Percentiles rank a stretch among this genome's conserved stretches.
Conservation (phyloP, 192 early-diverging fungal species). For the Oehlia diaphana region DNA sequence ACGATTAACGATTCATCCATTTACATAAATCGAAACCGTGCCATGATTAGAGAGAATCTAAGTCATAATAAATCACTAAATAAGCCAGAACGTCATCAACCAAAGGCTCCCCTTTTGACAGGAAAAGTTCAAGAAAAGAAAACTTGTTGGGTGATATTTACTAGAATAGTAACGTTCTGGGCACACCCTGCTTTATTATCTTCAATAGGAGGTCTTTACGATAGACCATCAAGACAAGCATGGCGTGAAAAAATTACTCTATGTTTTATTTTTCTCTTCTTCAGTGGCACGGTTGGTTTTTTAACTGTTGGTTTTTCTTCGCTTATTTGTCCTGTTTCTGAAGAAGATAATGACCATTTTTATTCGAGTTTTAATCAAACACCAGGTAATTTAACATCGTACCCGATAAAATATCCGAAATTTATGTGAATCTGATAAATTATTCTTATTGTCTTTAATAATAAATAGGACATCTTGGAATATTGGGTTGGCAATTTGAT, state of each 20-base stretch:
- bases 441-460: background rate
- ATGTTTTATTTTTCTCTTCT: conserved; percentile 75
- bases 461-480: conserved; percentile 36
- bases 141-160: conserved; percentile 66
- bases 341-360: conserved; percentile 33
- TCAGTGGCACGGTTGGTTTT: conserved; percentile 80
- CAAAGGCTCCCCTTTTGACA: conserved; percentile 65
- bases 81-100: conserved; percentile 67
- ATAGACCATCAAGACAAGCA: conserved; percentile 73
- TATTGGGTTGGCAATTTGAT: conserved; percentile 51
- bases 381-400: conserved; percentile 45
- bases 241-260: conserved; percentile 81
- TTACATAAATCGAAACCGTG: too few species aligned
- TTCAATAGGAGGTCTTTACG: conserved; percentile 57
- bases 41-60: conserved; percentile 26
- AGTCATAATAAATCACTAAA: conserved; percentile 73
- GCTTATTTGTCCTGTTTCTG: conserved; percentile 58
- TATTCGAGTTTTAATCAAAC: background rate
- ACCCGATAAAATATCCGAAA: too few species aligned
- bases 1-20: too few species aligned
- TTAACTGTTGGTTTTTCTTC: conserved; percentile 74
- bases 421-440: background rate
- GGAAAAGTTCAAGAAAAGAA: conserved; percentile 43
- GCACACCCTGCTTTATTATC: conserved; percentile 59
- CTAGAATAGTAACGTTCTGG: conserved; percentile 71